Conservation (phyloP, 2,329 filamentous ascomycete species). For the Penicillium sp. region DNA sequence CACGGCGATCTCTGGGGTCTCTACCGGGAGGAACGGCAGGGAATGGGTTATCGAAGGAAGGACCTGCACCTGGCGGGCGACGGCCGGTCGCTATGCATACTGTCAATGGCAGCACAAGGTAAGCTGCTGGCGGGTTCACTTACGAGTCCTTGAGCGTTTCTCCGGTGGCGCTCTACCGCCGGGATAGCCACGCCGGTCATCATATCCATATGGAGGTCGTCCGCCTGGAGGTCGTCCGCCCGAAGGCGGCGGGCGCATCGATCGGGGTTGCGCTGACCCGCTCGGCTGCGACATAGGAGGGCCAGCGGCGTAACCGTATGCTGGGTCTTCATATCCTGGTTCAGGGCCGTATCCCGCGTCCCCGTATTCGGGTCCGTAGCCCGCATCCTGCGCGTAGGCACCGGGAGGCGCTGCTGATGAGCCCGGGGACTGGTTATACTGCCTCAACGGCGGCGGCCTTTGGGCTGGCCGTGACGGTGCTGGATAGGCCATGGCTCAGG, state of each 20-base stretch:
- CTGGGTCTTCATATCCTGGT: constrained; percentile 26
- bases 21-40: constrained; percentile 38
- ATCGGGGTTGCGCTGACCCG: constrained; percentile 29
- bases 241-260: constrained; percentile 32
- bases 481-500: constrained; percentile 37
- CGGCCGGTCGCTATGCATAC: constrained; percentile 16
- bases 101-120: constrained; percentile 7
- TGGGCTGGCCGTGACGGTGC: constrained; percentile 28
- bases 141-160: constrained; percentile 34
- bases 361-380: constrained; percentile 30
- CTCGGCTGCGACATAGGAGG: constrained; percentile 28
- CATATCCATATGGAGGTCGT: constrained; percentile 27
- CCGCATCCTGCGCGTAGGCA: constrained; percentile 29
- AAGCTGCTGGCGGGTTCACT: constrained; percentile 18
- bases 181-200: constrained; percentile 26
- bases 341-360: constrained; percentile 20
- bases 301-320: constrained; percentile 28
- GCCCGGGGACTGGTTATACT: constrained; percentile 24
- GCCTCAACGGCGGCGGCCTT: constrained; percentile 34
- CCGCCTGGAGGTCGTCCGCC: constrained; percentile 26
- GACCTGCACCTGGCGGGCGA: constrained; percentile 34
- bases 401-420: constrained; percentile 22
- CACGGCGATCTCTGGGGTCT: constrained; percentile 32
- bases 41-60: constrained; percentile 52
- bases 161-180: constrained; percentile 31